These are phyloP conservation scores for Mycena belliarum DNA, from an alignment of 768 basidiomycete species.

Conservation along the genomic window DNA sequence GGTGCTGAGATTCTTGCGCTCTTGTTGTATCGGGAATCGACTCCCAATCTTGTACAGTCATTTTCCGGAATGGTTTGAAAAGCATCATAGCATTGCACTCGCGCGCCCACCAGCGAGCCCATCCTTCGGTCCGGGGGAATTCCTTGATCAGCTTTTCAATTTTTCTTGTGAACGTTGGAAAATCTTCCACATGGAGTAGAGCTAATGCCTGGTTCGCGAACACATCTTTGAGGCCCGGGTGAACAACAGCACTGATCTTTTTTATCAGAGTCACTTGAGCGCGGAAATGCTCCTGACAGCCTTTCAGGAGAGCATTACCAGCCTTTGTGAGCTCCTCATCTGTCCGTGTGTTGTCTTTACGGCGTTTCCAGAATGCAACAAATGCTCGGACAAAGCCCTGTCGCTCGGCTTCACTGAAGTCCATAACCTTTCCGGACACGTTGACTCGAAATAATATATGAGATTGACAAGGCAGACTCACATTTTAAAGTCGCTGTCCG, in stretches of 20 bases:
- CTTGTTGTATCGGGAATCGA: slow-evolving; percentile 21
- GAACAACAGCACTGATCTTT: slow-evolving; percentile 1
- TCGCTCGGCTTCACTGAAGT: slow-evolving; percentile 37
- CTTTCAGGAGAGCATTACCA: background rate
- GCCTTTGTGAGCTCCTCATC: background rate
- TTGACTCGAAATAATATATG: background rate
- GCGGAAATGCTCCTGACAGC: background rate
- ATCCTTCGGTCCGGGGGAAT: slow-evolving; percentile 25
- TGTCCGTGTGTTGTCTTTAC: background rate
- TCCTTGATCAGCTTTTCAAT: slow-evolving; percentile 17
- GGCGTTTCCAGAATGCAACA: background rate
- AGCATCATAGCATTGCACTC: slow-evolving; percentile 20
- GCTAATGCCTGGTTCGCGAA: background rate
- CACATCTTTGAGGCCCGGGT: background rate
- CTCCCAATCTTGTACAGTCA: slow-evolving; percentile 17
- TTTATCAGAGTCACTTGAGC: background rate
- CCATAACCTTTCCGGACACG: slow-evolving; percentile 28
- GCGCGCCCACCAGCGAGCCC: slow-evolving; percentile 38
- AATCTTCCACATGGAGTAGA: background rate
- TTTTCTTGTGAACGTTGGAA: background rate
- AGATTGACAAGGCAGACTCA: background rate
- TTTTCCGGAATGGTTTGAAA: slow-evolving; percentile 11
- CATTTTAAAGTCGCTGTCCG: background rate
- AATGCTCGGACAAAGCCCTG: slow-evolving; percentile 26
- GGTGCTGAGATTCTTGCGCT: slow-evolving; percentile 6